phyloP scores from a whole-genome alignment of 768 basidiomycete species.

The Russula sp. region DNA sequence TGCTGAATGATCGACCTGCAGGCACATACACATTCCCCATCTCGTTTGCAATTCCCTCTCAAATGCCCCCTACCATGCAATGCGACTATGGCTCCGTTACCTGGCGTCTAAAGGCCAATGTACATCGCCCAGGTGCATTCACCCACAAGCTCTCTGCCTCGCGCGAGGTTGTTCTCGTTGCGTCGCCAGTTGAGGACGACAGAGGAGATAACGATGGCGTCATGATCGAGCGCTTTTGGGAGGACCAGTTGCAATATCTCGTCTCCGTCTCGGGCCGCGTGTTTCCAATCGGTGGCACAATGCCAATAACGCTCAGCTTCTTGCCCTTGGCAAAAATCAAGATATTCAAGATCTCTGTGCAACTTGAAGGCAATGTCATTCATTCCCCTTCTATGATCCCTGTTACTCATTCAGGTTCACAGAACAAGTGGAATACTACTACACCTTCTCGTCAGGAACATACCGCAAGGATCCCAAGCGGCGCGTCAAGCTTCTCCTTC shows the following conservation, averaged over 20 bases:
- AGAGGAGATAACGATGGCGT: constrained; percentile 76
- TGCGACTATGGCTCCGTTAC: constrained; percentile 68
- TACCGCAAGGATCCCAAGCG: constrained; percentile 58
- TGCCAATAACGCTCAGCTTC: constrained; percentile 74
- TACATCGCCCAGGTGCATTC: constrained; percentile 78
- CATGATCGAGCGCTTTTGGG: constrained; percentile 86
- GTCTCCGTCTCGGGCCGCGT: constrained; percentile 67
- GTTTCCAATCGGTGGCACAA: constrained; percentile 75
- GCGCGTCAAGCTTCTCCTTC: background rate
- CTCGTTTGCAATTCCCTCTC: constrained; percentile 76
- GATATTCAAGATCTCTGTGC: constrained; percentile 62
- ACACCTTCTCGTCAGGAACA: constrained; percentile 55
- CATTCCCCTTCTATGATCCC: background rate
- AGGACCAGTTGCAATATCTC: constrained; percentile 75
- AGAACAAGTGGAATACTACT: constrained; percentile 90
- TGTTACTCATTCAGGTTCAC: constrained; percentile 5
- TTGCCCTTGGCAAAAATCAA: constrained; percentile 81
- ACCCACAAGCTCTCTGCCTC: constrained; percentile 59
- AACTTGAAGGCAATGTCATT: constrained; percentile 64
- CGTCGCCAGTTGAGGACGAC: constrained; percentile 73
- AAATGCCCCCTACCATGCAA: constrained; percentile 68
- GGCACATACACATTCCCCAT: constrained; percentile 98
- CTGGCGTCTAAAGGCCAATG: constrained; percentile 77
- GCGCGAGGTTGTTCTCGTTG: constrained; percentile 68
- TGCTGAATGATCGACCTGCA: constrained; percentile 25